Evolutionary conservation across 768 basidiomycete species (phyloP), one percentile per base, ranked within the genome.

Genomic region (Lactarius sp.): DNA sequence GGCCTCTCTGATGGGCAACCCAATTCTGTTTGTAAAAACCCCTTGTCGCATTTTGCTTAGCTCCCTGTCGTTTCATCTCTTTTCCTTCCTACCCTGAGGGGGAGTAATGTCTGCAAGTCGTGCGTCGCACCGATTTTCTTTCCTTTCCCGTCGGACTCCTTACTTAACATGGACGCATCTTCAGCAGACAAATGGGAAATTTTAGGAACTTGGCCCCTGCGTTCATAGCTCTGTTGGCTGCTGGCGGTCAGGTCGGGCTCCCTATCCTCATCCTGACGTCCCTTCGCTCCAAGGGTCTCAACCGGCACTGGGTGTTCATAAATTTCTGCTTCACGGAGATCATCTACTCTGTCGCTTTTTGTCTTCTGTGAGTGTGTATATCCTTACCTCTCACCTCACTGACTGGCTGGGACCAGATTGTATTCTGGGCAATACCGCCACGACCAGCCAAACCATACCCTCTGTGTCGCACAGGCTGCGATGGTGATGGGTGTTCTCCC

Each of bases 301-400:
- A 74, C 42, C 79, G 81, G 59, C 81, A 80, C 58, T 80, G 83
- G 0, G 79, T 79, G 1, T 75, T 85, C 67, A 71, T 85, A 63
- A 85, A 86, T 64, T 80, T 85, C 64, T 85, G 82, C 61, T 57
- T 80, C n/a, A 76, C 80, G 52, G 83, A 83, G 82, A 77, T 81
- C 10, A 66, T 85, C 47, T 84, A 79, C 67, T 85, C 84, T 6
- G 69, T 85, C 61, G 73, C 77, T 37, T 81, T 79, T 68, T 80
- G 76, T 68, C 64, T 86, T 20, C 69, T 78, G 85, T 85, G 65
- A 73, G 85, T 73, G 37, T 49, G n/a, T 36, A 13, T 13, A 34
- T 39, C 39, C 10, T 44, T 34, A n/a, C 20, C 42, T 5, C 31
- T n/a, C 5, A 12, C 20, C 20, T n/a, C 37, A 42, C 58, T 52